phyloP scores from a whole-genome alignment of 805 yeast species.

The Sugiyamaella smithiae region DNA sequence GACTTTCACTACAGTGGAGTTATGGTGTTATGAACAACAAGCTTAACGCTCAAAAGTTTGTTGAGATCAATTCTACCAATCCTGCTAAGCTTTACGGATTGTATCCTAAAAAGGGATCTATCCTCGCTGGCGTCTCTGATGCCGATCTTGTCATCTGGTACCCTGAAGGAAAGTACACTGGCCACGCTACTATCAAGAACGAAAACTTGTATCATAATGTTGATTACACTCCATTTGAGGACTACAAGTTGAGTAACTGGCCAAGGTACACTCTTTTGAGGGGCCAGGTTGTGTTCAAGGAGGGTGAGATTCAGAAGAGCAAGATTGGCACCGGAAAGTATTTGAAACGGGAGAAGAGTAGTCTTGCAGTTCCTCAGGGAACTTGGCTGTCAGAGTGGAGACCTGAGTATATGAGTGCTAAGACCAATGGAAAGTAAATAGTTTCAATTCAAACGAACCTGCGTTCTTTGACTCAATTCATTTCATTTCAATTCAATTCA shows the following conservation, averaged over 20 bases:
- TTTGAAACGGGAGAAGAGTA: background rate
- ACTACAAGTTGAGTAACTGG: conserved; percentile 17
- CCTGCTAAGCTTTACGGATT: conserved; percentile 45
- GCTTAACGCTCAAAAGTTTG: conserved; percentile 40
- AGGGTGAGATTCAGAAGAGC: conserved; percentile 1
- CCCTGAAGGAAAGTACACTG: conserved; percentile 26
- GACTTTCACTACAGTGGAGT: conserved; percentile 21
- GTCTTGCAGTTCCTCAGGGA: background rate
- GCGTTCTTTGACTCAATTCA: too few species aligned
- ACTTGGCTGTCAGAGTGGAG: conserved; percentile 10
- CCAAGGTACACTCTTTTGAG: background rate
- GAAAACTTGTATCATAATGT: conserved; percentile 12
- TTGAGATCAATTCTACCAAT: conserved; percentile 42
- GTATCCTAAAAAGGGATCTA: conserved; percentile 38
- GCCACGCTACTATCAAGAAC: conserved; percentile 24
- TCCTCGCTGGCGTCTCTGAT: conserved; percentile 32
- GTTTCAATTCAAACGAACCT: too few species aligned
- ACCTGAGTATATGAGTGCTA: background rate
- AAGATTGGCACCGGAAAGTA: conserved; percentile 2
- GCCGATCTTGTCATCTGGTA: conserved; percentile 47
- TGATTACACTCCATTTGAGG: conserved; percentile 27
- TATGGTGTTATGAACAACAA: conserved; percentile 40
- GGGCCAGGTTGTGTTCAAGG: conserved; percentile 5
- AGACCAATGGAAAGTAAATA: background rate
- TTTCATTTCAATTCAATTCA: too few species aligned